phyloP scores from a whole-genome alignment of 1,284 basidiomycete genomes.

The Volvariella surrecta region DNA sequence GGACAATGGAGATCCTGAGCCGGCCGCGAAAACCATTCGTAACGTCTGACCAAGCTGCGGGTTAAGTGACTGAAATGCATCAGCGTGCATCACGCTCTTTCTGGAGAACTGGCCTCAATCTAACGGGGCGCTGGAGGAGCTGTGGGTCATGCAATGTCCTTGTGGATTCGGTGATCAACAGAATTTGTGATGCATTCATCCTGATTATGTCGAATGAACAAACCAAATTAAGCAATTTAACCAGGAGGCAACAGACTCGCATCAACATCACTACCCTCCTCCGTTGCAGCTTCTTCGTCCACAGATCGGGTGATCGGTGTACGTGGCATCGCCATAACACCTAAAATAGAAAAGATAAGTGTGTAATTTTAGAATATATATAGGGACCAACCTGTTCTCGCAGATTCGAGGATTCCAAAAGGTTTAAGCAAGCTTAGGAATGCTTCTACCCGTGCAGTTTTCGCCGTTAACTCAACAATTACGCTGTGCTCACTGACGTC shows the following conservation, averaged over 20 bases:
- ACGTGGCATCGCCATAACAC: conserved; percentile 94
- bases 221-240: conserved; percentile 28
- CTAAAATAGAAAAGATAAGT: conserved; percentile 29
- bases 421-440: conserved; percentile 91
- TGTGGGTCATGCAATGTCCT: too few species aligned
- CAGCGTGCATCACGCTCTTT: too few species aligned
- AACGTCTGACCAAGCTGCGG: too few species aligned
- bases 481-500: conserved; percentile 93
- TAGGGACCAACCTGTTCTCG: conserved; percentile 67
- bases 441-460: conserved; percentile 86
- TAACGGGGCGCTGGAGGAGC: too few species aligned
- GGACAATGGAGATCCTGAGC: too few species aligned
- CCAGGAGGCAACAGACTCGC: conserved; percentile 87
- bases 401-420: conserved; percentile 92
- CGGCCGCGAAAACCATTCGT: too few species aligned
- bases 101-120: too few species aligned
- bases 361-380: background rate
- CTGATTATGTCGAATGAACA: too few species aligned
- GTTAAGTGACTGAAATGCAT: too few species aligned
- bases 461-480: conserved; percentile 93
- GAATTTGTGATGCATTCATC: too few species aligned
- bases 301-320: conserved; percentile 71
- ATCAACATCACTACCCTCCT: conserved; percentile 57
- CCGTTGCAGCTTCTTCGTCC: conserved; percentile 43
- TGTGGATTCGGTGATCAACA: too few species aligned